Base-by-base conservation (phyloP, 139 green algal genomes). In the Nannochloris sp. region DNA sequence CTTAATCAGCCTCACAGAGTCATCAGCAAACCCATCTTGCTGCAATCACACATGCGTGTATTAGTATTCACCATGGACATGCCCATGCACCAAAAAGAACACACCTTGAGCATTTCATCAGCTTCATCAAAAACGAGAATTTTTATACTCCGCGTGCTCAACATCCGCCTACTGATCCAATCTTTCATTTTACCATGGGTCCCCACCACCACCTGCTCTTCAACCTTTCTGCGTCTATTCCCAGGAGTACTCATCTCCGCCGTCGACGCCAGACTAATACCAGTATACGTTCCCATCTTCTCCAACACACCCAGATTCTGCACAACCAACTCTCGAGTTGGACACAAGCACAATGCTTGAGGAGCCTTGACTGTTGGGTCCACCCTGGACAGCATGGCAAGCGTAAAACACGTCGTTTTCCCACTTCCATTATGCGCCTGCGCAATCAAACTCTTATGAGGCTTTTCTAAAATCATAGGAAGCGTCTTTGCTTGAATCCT, bases 51-150 rank as follows among this genome's bases (percentile, higher is more conserved):
- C 6, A 30, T 6, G 6, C 25, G 25, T 29, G 3, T 28, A 14
- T 28, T 26, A 33, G 31, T 49, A 63, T 33, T 33, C 5, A 1
- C 28, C 29, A 8, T 8, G 20, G 20, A 23, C 20, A 23, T 23
- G 0, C 20, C 20, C 63, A 3, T 26, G 79, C 10, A 49, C 12
- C 43, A 17, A 26, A 5, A 53, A 28, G 20, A 2, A 53, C 46
- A 28, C 3, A 53, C 46, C 46, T 53, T 53, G 77, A 98, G 85
- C 93, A 99, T 99, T 62, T 98, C 84, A 73, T 99, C 94, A 1
- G 94, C 94, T 79, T 99, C 94, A 71, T 99, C 94, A 70, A 98
- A 97, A 36, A 99, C 93, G 49, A 98, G 68, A 49, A 97, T 91
- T 11, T 64, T 74, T 14, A 98, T 81, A 40, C 29, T 29, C 12